Conservation (phyloP, 257 asterid species). For the Verbena officinalis region DNA sequence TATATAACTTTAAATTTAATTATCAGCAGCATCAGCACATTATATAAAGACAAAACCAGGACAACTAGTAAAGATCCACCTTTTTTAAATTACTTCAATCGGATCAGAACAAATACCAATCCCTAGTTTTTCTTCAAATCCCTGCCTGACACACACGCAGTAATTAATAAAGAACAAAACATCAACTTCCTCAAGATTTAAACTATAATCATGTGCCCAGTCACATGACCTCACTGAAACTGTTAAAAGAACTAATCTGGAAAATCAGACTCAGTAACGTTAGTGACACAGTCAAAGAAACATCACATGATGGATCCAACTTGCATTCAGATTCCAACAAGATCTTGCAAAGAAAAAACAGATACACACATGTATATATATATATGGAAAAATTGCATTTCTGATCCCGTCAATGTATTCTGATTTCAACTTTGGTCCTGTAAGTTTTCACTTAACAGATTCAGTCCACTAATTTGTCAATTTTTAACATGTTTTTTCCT, state of each 20-base stretch:
- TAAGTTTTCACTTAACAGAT: too few species aligned
- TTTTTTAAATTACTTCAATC: constrained; percentile 5
- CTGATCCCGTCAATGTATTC: too few species aligned
- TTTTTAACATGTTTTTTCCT: too few species aligned
- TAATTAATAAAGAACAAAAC: neutral
- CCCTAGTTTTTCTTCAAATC: constrained; percentile 22
- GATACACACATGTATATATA: neutral
- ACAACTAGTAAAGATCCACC: constrained; percentile 36
- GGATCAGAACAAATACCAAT: constrained; percentile 35
- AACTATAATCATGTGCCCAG: constrained; percentile 51
- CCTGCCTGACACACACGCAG: constrained; percentile 24
- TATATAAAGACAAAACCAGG: constrained; percentile 18
- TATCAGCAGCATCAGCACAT: constrained; percentile 1
- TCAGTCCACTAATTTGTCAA: too few species aligned
- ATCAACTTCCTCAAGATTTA: constrained; percentile 30
- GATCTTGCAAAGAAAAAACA: constrained; percentile 24
- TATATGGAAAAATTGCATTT: too few species aligned
- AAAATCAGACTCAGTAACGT: constrained; percentile 49
- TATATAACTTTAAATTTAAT: constrained; percentile 11
- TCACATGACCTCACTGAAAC: constrained; percentile 54
- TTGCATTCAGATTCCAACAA: constrained; percentile 53
- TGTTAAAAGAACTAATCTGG: constrained; percentile 43
- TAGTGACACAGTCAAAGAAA: constrained; percentile 54
- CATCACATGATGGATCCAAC: constrained; percentile 64
- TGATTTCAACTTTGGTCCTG: too few species aligned